phyloP scores from a whole-genome alignment of 495 filamentous ascomycete genomes.

The Tuber umbilicatum region DNA sequence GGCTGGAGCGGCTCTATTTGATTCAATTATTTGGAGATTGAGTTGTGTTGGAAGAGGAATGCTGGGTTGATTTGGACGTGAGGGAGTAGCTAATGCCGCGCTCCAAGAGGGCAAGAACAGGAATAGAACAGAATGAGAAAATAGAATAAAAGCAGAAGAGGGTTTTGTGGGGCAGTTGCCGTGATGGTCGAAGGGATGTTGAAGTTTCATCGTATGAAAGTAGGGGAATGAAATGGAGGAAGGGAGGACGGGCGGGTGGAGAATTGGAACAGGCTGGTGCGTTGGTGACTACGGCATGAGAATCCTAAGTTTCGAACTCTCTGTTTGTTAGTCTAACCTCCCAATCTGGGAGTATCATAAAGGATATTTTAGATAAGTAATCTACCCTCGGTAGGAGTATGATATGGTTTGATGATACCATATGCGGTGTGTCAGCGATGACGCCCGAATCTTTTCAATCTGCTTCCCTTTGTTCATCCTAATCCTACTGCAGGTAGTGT shows the following conservation, averaged over 20 bases:
- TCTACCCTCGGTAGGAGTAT: not conserved
- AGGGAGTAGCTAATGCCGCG: not conserved
- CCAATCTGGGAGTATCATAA: not conserved
- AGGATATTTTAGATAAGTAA: not conserved
- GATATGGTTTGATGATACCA: not conserved
- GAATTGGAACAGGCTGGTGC: not conserved
- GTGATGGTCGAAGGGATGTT: not conserved
- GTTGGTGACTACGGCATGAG: not conserved
- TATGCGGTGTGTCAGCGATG: not conserved
- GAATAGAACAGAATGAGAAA: not conserved
- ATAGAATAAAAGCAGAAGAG: not conserved
- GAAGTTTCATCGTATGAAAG: not conserved
- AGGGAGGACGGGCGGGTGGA: no score
- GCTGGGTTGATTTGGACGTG: not conserved
- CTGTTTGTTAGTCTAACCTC: not conserved
- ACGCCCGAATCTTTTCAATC: not conserved
- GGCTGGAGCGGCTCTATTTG: not conserved
- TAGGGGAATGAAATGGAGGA: not conserved
- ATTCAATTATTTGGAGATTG: not conserved
- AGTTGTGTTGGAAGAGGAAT: not conserved
- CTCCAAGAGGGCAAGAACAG: no score
- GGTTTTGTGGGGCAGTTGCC: not conserved
- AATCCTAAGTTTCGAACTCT: not conserved
- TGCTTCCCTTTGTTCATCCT: not conserved
- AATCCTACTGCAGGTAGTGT: not conserved